A percentile compares a stretch with the other conserved stretches of the same genome.
These are phyloP conservation scores for Colletotrichum lindemuthianum DNA, from an alignment of 2,329 filamentous ascomycete species.

Conservation along the genomic window DNA sequence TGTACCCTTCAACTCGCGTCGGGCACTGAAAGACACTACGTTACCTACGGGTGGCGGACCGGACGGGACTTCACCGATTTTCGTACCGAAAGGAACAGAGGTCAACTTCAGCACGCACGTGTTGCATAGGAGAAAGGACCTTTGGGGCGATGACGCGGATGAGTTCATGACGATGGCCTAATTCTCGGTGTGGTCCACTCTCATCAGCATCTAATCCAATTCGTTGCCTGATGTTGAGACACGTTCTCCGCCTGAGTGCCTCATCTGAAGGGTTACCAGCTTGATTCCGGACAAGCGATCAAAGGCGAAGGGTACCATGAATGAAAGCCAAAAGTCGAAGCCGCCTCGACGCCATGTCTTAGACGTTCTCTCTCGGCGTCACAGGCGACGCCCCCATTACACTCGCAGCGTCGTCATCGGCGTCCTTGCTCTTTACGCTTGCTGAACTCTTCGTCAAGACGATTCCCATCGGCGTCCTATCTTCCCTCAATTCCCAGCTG, in stretches of 20 bases:
- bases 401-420: slow-evolving; percentile 47
- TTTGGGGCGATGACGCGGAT: slow-evolving; percentile 48
- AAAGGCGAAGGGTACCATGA: slow-evolving; percentile 34
- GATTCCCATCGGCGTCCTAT: slow-evolving; percentile 36
- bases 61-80: slow-evolving; percentile 44
- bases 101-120: slow-evolving; percentile 45
- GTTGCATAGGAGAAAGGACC: slow-evolving; percentile 46
- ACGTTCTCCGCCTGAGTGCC: no score
- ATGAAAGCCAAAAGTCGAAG: slow-evolving; percentile 22
- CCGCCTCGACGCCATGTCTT: not conserved
- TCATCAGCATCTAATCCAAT: no score
- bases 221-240: no score
- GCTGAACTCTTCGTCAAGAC: slow-evolving; percentile 40
- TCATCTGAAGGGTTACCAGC: no score
- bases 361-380: slow-evolving; percentile 52
- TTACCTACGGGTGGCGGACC: slow-evolving; percentile 50
- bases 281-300: no score
- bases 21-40: slow-evolving; percentile 43
- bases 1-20: slow-evolving; percentile 47
- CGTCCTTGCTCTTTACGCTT: slow-evolving; percentile 35
- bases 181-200: no score
- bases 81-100: slow-evolving; percentile 42
- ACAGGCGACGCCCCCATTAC: slow-evolving; percentile 49
- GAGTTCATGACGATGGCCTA: slow-evolving; percentile 39
- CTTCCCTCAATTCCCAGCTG: slow-evolving; percentile 58